Evolutionary conservation across 2,329 filamentous ascomycete genomes (phyloP), one percentile per base, ranked within the genome.

Genomic region (Pestalotiopsis sp.): DNA sequence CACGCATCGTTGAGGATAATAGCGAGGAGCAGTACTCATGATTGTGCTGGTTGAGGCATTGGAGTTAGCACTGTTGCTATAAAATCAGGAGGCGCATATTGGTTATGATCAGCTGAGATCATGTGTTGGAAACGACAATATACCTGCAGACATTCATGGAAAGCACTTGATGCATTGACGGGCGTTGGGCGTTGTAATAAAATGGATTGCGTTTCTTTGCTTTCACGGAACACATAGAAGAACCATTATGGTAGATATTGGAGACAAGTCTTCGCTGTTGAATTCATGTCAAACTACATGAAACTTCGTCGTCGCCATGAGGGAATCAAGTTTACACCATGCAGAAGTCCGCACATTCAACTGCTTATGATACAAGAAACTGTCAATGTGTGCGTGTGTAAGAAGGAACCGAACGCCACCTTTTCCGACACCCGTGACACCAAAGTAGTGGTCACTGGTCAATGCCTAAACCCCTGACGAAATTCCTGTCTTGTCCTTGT

Each of bases 1-100:
- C 94, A 10, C 87, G 85, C 70, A 84, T 97, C 20, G 76, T 93
- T n/a, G 89, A 92, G 71, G 85, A 84, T 57, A 86, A 83, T 0
- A 85, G 84, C 35, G 69, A 67, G 17, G 63, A 40, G 30, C 30
- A 35, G 63, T 38, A 10, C 24, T 35, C 56, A 13, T 58, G 3
- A 58, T 58, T 3, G 24, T 26, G 6, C 7, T 20, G 14, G 44
- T 17, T 11, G 3, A 17, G 24, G 10, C 11, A 58, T 26, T 13
- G 24, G 22, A 9, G 4, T 57, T 58, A 6, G 20, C 6, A 52
- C 17, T n/a, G n/a, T 7, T 17, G 44, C 44, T 9, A 9, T n/a
- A 9, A 20, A 22, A n/a, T n/a, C n/a, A 9, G 14, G 9, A n/a
- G n/a, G 14, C 4, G n/a, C n/a, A 9, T 52, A 52, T n/a, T 52